Base-by-base conservation (phyloP, 805 yeast species). In the Starmerella davenportii region DNA sequence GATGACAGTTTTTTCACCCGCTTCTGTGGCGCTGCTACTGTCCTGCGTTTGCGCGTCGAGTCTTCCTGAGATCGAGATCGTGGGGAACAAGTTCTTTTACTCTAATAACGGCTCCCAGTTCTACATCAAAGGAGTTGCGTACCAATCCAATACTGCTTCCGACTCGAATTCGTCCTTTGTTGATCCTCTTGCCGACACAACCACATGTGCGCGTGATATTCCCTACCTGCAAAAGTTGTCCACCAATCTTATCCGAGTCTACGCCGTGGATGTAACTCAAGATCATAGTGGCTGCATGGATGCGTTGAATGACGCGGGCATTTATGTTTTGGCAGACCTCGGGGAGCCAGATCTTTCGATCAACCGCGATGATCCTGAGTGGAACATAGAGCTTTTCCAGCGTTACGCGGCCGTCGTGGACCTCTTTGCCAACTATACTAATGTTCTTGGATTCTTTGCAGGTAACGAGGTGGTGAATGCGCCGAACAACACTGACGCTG, bases 401-500 rank as follows among this genome's bases (percentile, higher is more conserved):
- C 71, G 95, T 57, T 87, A 87, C 64, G 74, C 78, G 36, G 60
- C 67, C 21, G 95, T 87, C 27, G 73, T 90, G 41, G 95, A 90
- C 59, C 62, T 69, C 48, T 71, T 90, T 64, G 71, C 74, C 42
- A 65, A 69, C 50, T 87, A 85, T 62, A 61, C 76, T 35, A 87
- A 87, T 60, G 70, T 81, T 16, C 66, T 87, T 46, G 98, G 96
- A 2, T 85, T 81, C 69, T 85, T 87, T 61, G 96, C 96, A 21
- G 98, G 96, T 44, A 90, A 90, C 61, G 98, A 87, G 68, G 96
- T 90, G 38, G 73, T 87, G 43, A 87, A 85, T 60, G 82, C 80
- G 54, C 40, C 43, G 47, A 63, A 82, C 36, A 85, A 81, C 60
- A 79, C 95, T 13, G 76, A 74, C 49, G 80, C 95, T 24, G 84